A percentile compares a stretch with the other conserved stretches of the same genome.
These are phyloP conservation scores for Bimuria novae-zelandiae DNA, from an alignment of 2,329 filamentous ascomycete species.

Conservation along the genomic window DNA sequence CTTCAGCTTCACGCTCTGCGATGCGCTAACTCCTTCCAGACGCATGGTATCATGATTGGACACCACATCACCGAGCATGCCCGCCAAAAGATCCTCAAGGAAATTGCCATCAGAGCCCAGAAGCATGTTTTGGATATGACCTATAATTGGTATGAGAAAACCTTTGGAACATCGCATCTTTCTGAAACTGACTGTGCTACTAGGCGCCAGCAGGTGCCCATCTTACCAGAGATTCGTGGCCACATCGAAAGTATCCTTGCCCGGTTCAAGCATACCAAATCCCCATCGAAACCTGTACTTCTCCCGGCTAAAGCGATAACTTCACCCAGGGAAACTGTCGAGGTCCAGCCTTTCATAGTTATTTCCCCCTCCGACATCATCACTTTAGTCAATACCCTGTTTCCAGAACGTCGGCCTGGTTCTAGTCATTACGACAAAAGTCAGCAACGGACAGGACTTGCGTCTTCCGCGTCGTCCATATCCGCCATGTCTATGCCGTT, in stretches of 20 bases:
- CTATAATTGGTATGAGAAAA: slow-evolving; percentile 64
- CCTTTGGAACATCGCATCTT: slow-evolving; percentile 20
- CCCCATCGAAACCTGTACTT: slow-evolving; percentile 61
- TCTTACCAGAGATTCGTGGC: slow-evolving; percentile 64
- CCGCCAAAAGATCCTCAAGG: slow-evolving; percentile 72
- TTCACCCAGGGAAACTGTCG: slow-evolving; percentile 73
- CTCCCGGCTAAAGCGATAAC: slow-evolving; percentile 73
- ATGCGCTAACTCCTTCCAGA: slow-evolving; percentile 52
- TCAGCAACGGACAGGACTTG: slow-evolving; percentile 52
- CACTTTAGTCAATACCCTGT: slow-evolving; percentile 81
- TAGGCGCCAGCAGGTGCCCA: slow-evolving; percentile 64
- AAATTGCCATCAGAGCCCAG: slow-evolving; percentile 80
- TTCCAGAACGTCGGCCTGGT: slow-evolving; percentile 71
- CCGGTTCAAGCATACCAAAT: slow-evolving; percentile 58
- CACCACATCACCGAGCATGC: slow-evolving; percentile 93
- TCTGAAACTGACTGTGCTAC: slow-evolving; percentile 27
- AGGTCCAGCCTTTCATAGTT: slow-evolving; percentile 79
- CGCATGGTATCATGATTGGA: slow-evolving; percentile 72
- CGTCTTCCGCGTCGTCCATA: slow-evolving; percentile 55
- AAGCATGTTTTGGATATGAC: slow-evolving; percentile 78
- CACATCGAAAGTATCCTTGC: slow-evolving; percentile 74
- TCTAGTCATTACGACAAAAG: slow-evolving; percentile 57
- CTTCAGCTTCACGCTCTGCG: slow-evolving; percentile 5
- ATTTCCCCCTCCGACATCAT: slow-evolving; percentile 78
- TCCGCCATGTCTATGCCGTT: slow-evolving; percentile 56